Percentiles rank a stretch among this genome's conserved stretches.
Conservation (phyloP, 2,329 filamentous ascomycete genomes). For the Fusarium solani-melongenae region DNA sequence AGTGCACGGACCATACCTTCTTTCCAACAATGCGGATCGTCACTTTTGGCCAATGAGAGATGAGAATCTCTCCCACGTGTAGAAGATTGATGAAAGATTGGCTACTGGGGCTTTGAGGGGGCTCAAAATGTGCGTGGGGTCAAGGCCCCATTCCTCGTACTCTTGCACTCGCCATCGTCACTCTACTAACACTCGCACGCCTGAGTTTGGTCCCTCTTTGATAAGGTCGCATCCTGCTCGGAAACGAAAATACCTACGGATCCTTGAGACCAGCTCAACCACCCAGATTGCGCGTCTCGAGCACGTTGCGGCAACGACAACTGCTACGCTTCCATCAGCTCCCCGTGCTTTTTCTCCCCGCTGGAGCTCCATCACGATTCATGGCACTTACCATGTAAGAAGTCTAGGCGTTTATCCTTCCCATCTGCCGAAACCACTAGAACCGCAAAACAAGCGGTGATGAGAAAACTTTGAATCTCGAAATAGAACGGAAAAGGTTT, state of each 20-base stretch:
- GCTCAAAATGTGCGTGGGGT: background rate
- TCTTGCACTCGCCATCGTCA: background rate
- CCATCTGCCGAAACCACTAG: background rate
- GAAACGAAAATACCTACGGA: background rate
- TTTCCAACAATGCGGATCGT: conserved; percentile 3
- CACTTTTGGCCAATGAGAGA: conserved; percentile 10
- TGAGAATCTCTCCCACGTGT: conserved; percentile 29
- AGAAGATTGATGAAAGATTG: conserved; percentile 34
- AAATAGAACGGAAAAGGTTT: background rate
- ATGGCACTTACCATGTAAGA: background rate
- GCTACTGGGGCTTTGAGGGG: conserved; percentile 25
- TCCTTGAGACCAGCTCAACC: background rate
- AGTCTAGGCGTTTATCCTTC: background rate
- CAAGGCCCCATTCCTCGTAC: background rate
- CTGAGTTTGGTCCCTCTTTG: too few species aligned
- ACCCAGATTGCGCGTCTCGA: conserved; percentile 11
- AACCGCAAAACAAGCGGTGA: background rate
- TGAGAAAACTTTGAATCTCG: background rate
- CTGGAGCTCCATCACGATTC: background rate
- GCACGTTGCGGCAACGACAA: conserved; percentile 16
- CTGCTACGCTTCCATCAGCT: background rate
- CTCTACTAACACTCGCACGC: background rate
- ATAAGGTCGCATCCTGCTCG: background rate
- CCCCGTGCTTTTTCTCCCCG: background rate
- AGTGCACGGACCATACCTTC: conserved; percentile 4